Evolutionary conservation across 805 yeast genomes (phyloP), one percentile per base, ranked within the genome.

Genomic region (Wickerhamiella slavikovae): DNA sequence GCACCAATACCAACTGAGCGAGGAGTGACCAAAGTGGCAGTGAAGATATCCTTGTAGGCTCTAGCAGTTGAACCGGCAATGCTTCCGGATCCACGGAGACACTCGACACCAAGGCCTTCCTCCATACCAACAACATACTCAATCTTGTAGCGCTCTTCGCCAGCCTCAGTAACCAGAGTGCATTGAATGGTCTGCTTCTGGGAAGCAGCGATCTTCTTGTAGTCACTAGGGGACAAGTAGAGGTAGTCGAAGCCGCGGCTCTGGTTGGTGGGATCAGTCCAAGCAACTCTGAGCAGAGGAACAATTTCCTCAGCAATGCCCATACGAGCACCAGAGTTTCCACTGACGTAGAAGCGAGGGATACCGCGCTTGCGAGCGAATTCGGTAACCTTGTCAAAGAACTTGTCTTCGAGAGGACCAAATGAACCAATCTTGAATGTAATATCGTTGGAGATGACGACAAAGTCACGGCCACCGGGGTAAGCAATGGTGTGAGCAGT

Each of bases 1-100:
- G 99, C 99, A 63, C 99, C 99, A 54, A 89, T 89, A 73, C 99
- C 99, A 47, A 89, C 99, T 30, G 96, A 83, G 66, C 99, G 74
- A 62, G 96, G 83, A n/a, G 98, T 89, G 32, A 89, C 98, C 53
- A 89, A 64, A n/a, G 98, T 85, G 35, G 83, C 70, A 14, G 99
- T 89, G 63, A 89, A 89, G 38, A 89, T 89, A 50, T 89, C 99
- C 53, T 78, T 77, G 68, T 89, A 89, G 14, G 98, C 98, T 52
- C 80, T 73, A 9, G 95, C 78, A 27, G 99, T 89, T 17, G 93
- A 93, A 57, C 99, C 99, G 15, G 99, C 99, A 58, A 89, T 89
- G 48, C 89, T 64, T 60, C 96, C 99, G 32, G 96, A 85, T 23
- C 99, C 99, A 58, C 73, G 72, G 56, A 89, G 70, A 67, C 94